Base-by-base conservation (phyloP, 345 rosid genomes). In the Brassica juncea region DNA sequence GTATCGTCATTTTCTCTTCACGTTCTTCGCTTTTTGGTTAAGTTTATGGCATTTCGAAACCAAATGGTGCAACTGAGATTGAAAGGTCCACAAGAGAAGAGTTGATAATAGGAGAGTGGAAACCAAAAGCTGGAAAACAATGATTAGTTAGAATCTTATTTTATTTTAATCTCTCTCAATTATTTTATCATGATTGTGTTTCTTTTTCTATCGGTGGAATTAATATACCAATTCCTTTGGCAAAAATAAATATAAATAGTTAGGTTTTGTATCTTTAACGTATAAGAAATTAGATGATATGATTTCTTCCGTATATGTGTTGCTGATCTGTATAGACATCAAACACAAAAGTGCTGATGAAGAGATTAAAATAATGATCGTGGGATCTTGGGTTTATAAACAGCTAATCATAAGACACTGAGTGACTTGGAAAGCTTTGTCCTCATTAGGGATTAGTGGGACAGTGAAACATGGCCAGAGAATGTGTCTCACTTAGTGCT, bases 381-480 rank as follows among this genome's bases (percentile, higher is more conserved):
- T 93, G 95, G 86, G 90, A 70, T 86, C 86, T 89, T 82, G 95
- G 90, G 92, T 86, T 86, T 85, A 19, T 70, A 79, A 84, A 76
- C 85, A 85, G 87, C 87, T 87, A 82, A 85, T 85, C 35, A 77
- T 82, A 81, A 66, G 81, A 58, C 78, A 73, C 58, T 77, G 69
- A 74, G 72, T 86, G 93, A 84, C 92, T 86, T 76, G 91, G 82
- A 80, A 83, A 89, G 86, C 68, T 84, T 89, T 90, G 94, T 87
- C 87, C 81, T 82, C 87, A 84, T 81, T 85, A 81, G 78, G 77
- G 85, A 82, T 84, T 85, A 77, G 31, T 78, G 73, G 85, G 94
- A 89, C 97, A 94, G 62, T 80, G 75, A 83, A 86, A 90, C 94
- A 94, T 94, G 95, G 92, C 78, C 70, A 74, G 84, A 85, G 92